Evolutionary conservation across 1,284 basidiomycete species (phyloP).

Genomic region (Wolfiporia cocos): DNA sequence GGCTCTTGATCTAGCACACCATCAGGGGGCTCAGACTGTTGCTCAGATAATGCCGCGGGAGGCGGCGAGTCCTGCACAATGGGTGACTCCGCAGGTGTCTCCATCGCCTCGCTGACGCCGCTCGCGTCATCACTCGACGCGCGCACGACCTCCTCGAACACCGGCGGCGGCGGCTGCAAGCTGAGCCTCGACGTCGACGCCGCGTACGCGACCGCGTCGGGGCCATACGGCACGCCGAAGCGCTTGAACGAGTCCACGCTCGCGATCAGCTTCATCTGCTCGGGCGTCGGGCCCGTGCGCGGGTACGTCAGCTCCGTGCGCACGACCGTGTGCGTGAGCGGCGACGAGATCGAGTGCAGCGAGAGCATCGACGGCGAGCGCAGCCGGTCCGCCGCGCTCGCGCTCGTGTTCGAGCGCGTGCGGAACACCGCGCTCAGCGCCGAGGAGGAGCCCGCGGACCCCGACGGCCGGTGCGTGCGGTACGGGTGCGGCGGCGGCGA

Average conservation of each 20-base stretch:
- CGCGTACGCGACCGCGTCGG: constrained; percentile 38
- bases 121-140: too few species aligned
- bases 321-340: constrained; percentile 42
- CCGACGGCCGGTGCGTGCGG: constrained; percentile 21
- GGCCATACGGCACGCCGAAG: constrained; percentile 47
- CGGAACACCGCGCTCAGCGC: constrained; percentile 24
- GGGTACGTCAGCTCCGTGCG: constrained; percentile 46
- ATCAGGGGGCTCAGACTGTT: too few species aligned
- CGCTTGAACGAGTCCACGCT: constrained; percentile 38
- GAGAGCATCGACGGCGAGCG: constrained; percentile 37
- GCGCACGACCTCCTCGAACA: constrained; percentile 26
- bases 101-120: too few species aligned
- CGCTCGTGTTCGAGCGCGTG: constrained; percentile 23
- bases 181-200: constrained; percentile 29
- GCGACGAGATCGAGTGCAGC: constrained; percentile 41
- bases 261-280: constrained; percentile 45
- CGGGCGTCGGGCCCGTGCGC: constrained; percentile 41
- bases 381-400: constrained; percentile 17
- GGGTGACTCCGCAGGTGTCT: too few species aligned
- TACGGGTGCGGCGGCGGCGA: constrained; percentile 13
- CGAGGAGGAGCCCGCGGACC: constrained; percentile 32
- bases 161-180: constrained; percentile 31
- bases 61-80: too few species aligned
- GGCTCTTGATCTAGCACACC: too few species aligned
- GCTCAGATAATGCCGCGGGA: too few species aligned